These are phyloP conservation scores for Suillus luteus DNA, from an alignment of 768 basidiomycete species.

Conservation along the genomic window DNA sequence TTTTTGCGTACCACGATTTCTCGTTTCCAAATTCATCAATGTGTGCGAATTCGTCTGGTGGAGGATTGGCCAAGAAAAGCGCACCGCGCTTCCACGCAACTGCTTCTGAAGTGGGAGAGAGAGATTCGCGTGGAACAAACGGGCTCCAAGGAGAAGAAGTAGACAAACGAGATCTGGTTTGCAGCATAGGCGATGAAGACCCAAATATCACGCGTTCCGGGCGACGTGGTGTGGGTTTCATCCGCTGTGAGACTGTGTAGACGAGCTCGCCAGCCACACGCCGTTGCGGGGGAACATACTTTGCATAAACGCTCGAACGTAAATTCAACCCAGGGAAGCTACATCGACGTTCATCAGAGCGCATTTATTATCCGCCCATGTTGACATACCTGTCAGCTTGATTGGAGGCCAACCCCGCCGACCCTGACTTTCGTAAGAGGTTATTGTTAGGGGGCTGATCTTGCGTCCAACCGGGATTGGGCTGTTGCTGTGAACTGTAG, in stretches of 20 bases:
- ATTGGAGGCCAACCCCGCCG: not conserved
- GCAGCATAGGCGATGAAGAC: not conserved
- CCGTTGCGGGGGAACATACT: conserved; percentile 1
- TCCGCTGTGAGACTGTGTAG: not conserved
- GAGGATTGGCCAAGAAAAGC: conserved; percentile 18
- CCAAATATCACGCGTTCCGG: not conserved
- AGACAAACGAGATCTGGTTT: not conserved
- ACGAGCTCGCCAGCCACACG: not conserved
- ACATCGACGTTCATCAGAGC: not conserved
- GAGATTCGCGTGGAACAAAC: not conserved
- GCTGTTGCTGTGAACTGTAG: not conserved
- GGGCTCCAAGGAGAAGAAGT: not conserved
- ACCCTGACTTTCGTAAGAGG: not conserved
- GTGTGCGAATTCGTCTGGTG: conserved; percentile 12
- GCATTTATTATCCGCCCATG: not conserved
- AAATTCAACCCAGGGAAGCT: not conserved
- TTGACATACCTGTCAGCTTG: not conserved
- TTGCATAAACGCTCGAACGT: not conserved
- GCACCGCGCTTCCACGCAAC: conserved; percentile 18
- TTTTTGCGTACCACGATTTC: not conserved
- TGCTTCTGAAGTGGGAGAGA: not conserved
- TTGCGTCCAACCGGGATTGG: not conserved
- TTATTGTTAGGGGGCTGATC: not conserved
- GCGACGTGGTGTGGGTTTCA: too few relatives aligned
- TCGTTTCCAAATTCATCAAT: conserved; percentile 16